Evolutionary conservation across 2,329 filamentous ascomycete species (phyloP).

Genomic region (Metarhizium rileyi): DNA sequence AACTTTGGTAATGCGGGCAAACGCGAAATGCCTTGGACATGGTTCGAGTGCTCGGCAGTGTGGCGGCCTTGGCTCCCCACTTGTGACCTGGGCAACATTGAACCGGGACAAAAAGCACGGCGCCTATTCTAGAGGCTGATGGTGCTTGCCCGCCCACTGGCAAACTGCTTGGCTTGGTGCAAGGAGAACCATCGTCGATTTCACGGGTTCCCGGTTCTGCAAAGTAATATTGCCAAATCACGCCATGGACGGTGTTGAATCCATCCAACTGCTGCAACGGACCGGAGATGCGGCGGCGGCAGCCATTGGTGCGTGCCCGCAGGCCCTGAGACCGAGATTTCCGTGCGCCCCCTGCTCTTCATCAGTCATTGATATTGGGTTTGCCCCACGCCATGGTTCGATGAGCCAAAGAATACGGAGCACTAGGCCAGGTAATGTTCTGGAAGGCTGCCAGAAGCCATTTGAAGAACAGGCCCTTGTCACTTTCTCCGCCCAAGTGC

Average conservation of each 20-base stretch:
- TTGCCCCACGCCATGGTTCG: background rate
- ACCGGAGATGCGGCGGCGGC: too few relatives aligned
- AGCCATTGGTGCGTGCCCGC: background rate
- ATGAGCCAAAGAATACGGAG: background rate
- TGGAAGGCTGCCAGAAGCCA: slow-evolving; percentile 8
- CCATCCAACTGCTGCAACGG: too few relatives aligned
- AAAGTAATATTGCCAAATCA: background rate
- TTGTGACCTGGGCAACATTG: too few relatives aligned
- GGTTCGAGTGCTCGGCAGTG: too few relatives aligned
- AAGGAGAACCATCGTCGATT: background rate
- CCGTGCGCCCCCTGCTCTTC: background rate
- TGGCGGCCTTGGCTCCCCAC: too few relatives aligned
- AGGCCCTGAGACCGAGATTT: background rate
- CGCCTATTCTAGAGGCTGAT: background rate
- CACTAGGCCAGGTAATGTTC: background rate
- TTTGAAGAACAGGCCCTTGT: background rate
- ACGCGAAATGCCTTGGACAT: too few relatives aligned
- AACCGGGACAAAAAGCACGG: background rate
- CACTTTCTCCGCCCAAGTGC: background rate
- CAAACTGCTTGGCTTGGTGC: too few relatives aligned
- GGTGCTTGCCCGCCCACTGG: too few relatives aligned
- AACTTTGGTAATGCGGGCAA: too few relatives aligned
- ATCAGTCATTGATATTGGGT: background rate
- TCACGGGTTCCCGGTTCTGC: background rate
- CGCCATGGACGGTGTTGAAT: background rate